Conservation (phyloP, 202 grass and related monocot species). For the Digitaria exilis region DNA sequence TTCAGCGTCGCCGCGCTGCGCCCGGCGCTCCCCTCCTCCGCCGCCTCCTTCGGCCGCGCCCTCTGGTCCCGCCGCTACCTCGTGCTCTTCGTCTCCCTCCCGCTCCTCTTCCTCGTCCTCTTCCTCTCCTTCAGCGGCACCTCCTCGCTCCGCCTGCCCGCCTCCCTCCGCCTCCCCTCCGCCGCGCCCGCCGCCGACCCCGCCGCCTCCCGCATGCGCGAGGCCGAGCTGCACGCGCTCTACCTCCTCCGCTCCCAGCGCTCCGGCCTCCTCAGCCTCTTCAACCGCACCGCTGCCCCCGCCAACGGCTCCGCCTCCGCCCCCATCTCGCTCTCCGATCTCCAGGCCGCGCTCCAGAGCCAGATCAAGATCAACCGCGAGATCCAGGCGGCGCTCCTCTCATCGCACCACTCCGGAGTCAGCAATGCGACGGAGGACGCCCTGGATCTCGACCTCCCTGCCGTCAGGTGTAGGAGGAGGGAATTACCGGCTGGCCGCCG, state of each 20-base stretch:
- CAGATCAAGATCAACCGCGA: constrained; percentile 87
- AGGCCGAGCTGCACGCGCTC: constrained; percentile 79
- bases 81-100: constrained; percentile 57
- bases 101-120: constrained; percentile 60
- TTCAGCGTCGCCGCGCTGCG: constrained; percentile 43
- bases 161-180: constrained; percentile 53
- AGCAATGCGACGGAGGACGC: constrained; percentile 44
- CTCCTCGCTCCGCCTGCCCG: constrained; percentile 49
- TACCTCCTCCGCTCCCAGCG: constrained; percentile 80
- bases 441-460: constrained; percentile 56
- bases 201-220: constrained; percentile 61
- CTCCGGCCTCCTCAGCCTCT: constrained; percentile 61
- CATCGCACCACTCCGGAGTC: constrained; percentile 48
- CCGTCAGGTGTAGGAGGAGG: constrained; percentile 53
- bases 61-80: constrained; percentile 65
- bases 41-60: constrained; percentile 34
- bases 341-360: constrained; percentile 58
- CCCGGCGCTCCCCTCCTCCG: constrained; percentile 33
- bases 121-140: constrained; percentile 72
- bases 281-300: constrained; percentile 52
- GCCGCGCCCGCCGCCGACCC: constrained; percentile 35
- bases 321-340: constrained; percentile 47
- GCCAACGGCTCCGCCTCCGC: constrained; percentile 30
- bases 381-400: constrained; percentile 75
- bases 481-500: constrained; percentile 52